Conservation (phyloP, 805 yeast species). For the Candida michaelii region DNA sequence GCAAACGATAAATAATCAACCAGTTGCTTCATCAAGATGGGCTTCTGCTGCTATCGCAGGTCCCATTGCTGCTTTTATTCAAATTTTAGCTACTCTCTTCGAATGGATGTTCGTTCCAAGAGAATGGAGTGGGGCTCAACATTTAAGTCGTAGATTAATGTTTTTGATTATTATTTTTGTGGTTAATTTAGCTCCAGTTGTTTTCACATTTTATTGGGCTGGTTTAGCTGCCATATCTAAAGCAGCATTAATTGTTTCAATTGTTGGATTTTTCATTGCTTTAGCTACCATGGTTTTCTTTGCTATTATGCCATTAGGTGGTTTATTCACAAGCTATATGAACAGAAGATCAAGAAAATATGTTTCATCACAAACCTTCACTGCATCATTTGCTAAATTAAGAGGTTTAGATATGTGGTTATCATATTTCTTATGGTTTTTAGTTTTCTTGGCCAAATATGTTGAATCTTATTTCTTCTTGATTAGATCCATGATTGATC, state of each 20-base stretch:
- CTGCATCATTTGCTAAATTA: conserved; percentile 84
- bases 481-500: conserved; percentile 88
- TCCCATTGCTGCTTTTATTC: conserved; percentile 76
- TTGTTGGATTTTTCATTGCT: conserved; percentile 88
- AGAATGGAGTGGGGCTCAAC: conserved; percentile 99
- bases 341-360: conserved; percentile 82
- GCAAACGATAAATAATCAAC: conserved; percentile 80
- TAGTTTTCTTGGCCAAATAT: conserved; percentile 86
- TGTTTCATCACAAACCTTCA: conserved; percentile 92
- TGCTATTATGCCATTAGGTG: conserved; percentile 95
- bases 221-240: conserved; percentile 64
- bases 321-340: conserved; percentile 89
- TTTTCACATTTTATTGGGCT: conserved; percentile 81
- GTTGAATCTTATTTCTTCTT: conserved; percentile 91
- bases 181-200: conserved; percentile 80
- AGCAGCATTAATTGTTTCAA: conserved; percentile 75
- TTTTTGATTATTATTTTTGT: conserved; percentile 66
- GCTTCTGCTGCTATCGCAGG: conserved; percentile 94
- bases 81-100: conserved; percentile 80
- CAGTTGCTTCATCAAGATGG: conserved; percentile 90
- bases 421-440: conserved; percentile 88
- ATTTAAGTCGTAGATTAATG: conserved; percentile 81
- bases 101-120: conserved; percentile 98
- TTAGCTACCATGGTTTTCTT: conserved; percentile 81
- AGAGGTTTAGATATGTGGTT: conserved; percentile 92